phyloP scores from a whole-genome alignment of 2,329 filamentous ascomycete species.

The Cryphonectria naterciae region DNA sequence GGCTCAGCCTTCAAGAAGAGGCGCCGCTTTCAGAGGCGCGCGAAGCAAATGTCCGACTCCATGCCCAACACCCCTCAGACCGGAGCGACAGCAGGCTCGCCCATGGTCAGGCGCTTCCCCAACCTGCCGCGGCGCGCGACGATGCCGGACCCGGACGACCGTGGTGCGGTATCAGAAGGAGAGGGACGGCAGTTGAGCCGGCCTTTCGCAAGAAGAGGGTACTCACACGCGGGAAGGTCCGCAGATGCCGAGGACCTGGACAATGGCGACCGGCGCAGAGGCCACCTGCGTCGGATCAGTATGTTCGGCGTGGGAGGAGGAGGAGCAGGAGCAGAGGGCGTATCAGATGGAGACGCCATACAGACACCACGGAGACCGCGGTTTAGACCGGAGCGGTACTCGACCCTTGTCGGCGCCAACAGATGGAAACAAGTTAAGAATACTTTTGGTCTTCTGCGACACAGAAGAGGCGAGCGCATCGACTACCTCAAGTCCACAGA shows the following conservation, averaged over 20 bases:
- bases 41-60: conserved; percentile 60
- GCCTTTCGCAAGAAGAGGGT: conserved; percentile 21
- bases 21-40: conserved; percentile 61
- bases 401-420: conserved; percentile 71
- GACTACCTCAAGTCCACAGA: conserved; percentile 96
- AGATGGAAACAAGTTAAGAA: conserved; percentile 95
- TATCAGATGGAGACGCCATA: conserved; percentile 65
- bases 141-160: conserved; percentile 64
- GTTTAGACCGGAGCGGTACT: conserved; percentile 68
- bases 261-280: conserved; percentile 39
- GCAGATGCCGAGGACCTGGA: conserved; percentile 59
- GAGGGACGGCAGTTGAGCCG: conserved; percentile 53
- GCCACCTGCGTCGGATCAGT: conserved; percentile 68
- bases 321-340: conserved; percentile 51
- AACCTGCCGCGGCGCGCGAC: conserved; percentile 68
- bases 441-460: conserved; percentile 77
- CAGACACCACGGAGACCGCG: conserved; percentile 57
- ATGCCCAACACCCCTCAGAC: conserved; percentile 67
- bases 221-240: conserved; percentile 23
- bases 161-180: conserved; percentile 72
- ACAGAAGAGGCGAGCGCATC: conserved; percentile 84
- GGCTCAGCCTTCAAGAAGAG: conserved; percentile 62
- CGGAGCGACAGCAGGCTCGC: conserved; percentile 47
- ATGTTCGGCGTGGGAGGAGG: conserved; percentile 65
- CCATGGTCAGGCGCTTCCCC: conserved; percentile 51